These are phyloP conservation scores for Stephania cephalantha DNA, from an alignment of 164 flowering plant species.

Conservation along the genomic window DNA sequence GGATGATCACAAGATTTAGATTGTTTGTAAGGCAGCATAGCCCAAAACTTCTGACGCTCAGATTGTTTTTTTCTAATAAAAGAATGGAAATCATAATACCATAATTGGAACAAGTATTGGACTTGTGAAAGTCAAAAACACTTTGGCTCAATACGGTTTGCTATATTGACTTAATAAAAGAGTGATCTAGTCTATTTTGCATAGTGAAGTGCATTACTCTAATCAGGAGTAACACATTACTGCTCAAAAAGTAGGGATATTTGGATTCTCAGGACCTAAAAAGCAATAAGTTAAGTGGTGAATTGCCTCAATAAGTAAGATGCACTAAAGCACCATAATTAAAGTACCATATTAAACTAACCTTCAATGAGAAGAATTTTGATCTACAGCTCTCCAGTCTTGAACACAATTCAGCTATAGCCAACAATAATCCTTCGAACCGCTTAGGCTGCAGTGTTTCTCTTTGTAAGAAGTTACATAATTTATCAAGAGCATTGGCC, in stretches of 20 bases:
- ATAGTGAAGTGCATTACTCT: background rate
- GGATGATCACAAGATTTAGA: background rate
- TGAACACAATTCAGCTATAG: conserved; percentile 78
- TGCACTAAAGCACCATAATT: background rate
- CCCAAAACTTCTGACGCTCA: background rate
- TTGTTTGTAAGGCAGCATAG: background rate
- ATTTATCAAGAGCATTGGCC: conserved; percentile 52
- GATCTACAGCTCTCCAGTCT: conserved; percentile 76
- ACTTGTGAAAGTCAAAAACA: background rate
- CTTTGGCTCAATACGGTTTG: background rate
- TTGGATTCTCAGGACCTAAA: background rate
- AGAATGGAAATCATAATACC: background rate
- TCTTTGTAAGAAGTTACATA: conserved; percentile 45
- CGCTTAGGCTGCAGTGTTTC: conserved; percentile 39
- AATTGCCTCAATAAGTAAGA: too few relatives aligned
- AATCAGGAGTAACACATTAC: background rate
- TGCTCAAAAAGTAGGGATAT: background rate
- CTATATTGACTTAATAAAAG: background rate
- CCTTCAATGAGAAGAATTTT: conserved; percentile 56
- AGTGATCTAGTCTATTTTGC: background rate
- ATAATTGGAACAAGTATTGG: background rate
- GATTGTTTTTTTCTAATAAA: too few relatives aligned
- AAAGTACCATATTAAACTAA: conserved; percentile 21
- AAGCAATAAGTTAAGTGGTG: background rate
- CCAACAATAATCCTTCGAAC: conserved; percentile 57